Evolutionary conservation across 768 basidiomycete species (phyloP).

Genomic region (Lactifluus echinatus): DNA sequence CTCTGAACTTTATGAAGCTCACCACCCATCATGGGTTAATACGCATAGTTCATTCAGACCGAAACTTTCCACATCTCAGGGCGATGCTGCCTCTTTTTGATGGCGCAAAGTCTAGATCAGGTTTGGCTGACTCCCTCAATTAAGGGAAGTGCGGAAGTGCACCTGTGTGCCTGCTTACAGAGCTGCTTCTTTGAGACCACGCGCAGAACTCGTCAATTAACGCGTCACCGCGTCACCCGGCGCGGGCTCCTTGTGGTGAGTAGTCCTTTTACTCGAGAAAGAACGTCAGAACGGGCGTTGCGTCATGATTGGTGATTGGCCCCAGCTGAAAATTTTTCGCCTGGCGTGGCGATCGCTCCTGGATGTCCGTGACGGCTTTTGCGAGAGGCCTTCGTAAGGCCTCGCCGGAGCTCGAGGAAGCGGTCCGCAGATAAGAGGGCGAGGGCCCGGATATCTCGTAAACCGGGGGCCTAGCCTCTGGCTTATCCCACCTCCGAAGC

Average conservation of each 20-base stretch:
- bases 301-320: too few relatives aligned
- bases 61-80: background rate
- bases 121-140: background rate
- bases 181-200: background rate
- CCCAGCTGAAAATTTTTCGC: too few relatives aligned
- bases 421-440: constrained; percentile 2
- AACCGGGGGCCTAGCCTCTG: constrained; percentile 4
- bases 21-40: background rate
- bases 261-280: background rate
- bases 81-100: background rate
- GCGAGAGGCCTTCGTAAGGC: background rate
- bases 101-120: background rate
- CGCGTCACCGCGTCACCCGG: background rate
- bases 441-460: constrained; percentile 3
- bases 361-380: background rate
- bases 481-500: background rate
- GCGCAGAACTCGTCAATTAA: background rate
- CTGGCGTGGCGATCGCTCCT: too few relatives aligned
- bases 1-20: background rate
- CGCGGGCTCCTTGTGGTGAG: background rate
- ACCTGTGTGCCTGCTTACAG: background rate
- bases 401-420: background rate
- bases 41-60: background rate
- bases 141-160: background rate
- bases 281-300: too few relatives aligned